phyloP scores from a whole-genome alignment of 208 protist genomes.

The Porcisia hertigi region DNA sequence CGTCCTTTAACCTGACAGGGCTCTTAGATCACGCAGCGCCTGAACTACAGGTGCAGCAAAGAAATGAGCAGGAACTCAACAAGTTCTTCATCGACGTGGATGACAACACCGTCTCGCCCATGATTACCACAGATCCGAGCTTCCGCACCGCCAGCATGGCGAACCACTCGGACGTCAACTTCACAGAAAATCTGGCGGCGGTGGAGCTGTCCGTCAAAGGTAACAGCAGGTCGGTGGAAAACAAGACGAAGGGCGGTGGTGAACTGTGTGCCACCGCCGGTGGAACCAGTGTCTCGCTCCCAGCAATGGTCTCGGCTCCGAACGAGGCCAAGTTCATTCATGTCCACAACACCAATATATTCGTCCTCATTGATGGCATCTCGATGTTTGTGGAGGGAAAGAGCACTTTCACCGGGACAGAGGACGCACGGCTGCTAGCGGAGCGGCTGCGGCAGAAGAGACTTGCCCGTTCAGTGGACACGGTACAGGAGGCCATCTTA shows the following conservation, averaged over 20 bases:
- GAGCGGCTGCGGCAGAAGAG: constrained; percentile 29
- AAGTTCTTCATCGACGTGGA: constrained; percentile 82
- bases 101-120: constrained; percentile 73
- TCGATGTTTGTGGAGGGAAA: constrained; percentile 88
- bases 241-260: not conserved
- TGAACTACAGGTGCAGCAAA: constrained; percentile 73
- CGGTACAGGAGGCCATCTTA: constrained; percentile 77
- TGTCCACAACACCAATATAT: constrained; percentile 89
- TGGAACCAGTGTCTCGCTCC: not conserved
- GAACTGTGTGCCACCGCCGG: not conserved
- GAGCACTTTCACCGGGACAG: constrained; percentile 64
- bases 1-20: constrained; percentile 52
- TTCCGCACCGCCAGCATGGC: constrained; percentile 13
- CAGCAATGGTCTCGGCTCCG: constrained; percentile 3
- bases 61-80: constrained; percentile 62
- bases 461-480: constrained; percentile 46
- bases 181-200: constrained; percentile 4
- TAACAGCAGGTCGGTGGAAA: constrained; percentile 2
- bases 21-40: constrained; percentile 43
- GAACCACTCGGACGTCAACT: constrained; percentile 24
- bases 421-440: constrained; percentile 41
- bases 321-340: constrained; percentile 79
- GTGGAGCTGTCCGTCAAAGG: not conserved
- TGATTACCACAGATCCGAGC: constrained; percentile 54
- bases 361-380: constrained; percentile 85